phyloP scores from a whole-genome alignment of 2,329 filamentous ascomycete species.

The Lecanosticta acicola region DNA sequence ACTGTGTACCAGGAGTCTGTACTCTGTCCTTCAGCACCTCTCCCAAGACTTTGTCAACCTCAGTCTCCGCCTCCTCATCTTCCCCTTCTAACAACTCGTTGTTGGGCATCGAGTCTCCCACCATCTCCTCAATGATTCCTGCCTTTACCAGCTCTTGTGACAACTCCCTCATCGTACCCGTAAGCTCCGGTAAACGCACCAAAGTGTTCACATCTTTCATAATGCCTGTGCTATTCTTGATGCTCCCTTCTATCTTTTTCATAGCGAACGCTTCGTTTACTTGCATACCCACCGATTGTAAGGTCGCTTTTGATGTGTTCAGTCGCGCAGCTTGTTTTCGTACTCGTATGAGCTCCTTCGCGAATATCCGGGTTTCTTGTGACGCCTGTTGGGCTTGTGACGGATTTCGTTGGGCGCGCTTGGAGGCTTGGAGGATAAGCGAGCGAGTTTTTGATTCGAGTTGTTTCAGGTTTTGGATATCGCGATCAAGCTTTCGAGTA shows the following conservation, averaged over 20 bases:
- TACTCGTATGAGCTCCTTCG: conserved; percentile 76
- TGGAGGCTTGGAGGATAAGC: conserved; percentile 76
- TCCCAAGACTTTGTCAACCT: conserved; percentile 88
- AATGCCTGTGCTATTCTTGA: conserved; percentile 78
- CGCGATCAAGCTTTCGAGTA: conserved; percentile 88
- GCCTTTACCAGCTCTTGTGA: conserved; percentile 85
- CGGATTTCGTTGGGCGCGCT: conserved; percentile 73
- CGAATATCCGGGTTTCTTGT: conserved; percentile 80
- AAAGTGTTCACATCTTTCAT: conserved; percentile 96
- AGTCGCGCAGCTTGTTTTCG: conserved; percentile 70
- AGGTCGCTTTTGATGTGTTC: conserved; percentile 81
- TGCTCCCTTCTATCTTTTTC: conserved; percentile 89
- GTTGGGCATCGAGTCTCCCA: conserved; percentile 74
- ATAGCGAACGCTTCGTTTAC: conserved; percentile 95
- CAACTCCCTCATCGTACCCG: conserved; percentile 82
- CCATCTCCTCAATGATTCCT: conserved; percentile 97
- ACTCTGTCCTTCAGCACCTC: conserved; percentile 83
- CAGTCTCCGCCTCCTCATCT: conserved; percentile 69
- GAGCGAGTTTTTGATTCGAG: conserved; percentile 80
- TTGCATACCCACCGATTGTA: conserved; percentile 92
- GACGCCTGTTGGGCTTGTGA: conserved; percentile 71
- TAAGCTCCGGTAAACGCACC: conserved; percentile 77
- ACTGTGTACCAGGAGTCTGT: conserved; percentile 53
- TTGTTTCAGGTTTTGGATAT: conserved; percentile 71
- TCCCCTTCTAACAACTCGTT: conserved; percentile 64